Base-by-base conservation (phyloP, 2,329 filamentous ascomycete genomes). In the Colletotrichum ledebouriae region DNA sequence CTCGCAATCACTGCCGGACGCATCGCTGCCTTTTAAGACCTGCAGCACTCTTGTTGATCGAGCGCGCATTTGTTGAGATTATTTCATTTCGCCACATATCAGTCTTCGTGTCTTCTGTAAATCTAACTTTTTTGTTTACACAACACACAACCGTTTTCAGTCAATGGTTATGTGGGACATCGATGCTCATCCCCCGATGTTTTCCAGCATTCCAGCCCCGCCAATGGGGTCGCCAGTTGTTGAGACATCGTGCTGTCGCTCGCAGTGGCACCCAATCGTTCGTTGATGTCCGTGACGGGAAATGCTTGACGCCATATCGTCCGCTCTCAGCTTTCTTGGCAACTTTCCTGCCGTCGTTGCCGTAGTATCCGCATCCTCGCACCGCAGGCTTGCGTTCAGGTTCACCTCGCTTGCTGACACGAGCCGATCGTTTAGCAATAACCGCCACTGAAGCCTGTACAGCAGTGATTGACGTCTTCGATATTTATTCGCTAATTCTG, bases 221-320 rank as follows among this genome's bases (percentile, higher is more conserved):
- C 64, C 59, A 67, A 67, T 63, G 0, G 12, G 6, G 15, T 17
- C 15, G 7, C 34, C 15, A 12, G 6, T n/a, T 3, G 6, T 4
- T 37, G 52, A 67, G 63, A 67, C 63, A 67, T 3, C 3, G 5
- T 11, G n/a, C n/a, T 57, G 52, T 41, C 59, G 29, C 10, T 9
- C 33, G 25, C 25, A 15, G 42, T 9, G 17, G 5, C 9, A 15
- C 13, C 34, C 58, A 67, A 33, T 50, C 3, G n/a, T 2, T 20
- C 13, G 22, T n/a, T 17, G 6, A 6, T 46, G 39, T 13, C n/a
- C 25, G 29, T 6, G 15, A 12, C 10, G 11, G 10, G 15, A 37
- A 61, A 50, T 50, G 3, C 9, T 22, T 10, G 42, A 50, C 22
- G 56, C 44, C 58, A 50, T 10, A 4, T 13, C 50, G 61, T 17